phyloP scores from a whole-genome alignment of 495 filamentous ascomycete species.

The Xanthoparmelia taractica region DNA sequence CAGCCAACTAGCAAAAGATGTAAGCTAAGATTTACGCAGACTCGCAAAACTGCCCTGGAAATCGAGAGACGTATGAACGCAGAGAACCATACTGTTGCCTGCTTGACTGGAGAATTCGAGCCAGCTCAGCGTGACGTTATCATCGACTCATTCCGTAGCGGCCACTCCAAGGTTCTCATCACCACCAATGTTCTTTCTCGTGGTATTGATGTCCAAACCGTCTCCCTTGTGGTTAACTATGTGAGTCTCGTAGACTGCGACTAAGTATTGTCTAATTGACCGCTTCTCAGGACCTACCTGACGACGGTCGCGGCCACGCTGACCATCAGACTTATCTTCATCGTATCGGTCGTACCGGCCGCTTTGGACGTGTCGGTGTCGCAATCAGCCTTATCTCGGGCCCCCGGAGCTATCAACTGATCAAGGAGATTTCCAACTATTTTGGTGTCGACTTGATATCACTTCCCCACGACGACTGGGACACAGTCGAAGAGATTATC shows the following conservation, averaged over 20 bases:
- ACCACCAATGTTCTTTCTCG: constrained; percentile 95
- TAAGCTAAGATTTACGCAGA: constrained; percentile 40
- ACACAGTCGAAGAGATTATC: constrained; percentile 70
- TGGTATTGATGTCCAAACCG: constrained; percentile 93
- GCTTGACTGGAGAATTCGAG: constrained; percentile 77
- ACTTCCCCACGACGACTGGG: constrained; percentile 70
- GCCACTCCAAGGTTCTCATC: constrained; percentile 91
- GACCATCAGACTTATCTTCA: constrained; percentile 95
- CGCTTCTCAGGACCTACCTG: constrained; percentile 48
- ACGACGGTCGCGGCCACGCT: constrained; percentile 40
- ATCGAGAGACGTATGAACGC: constrained; percentile 78
- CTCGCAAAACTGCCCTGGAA: constrained; percentile 66
- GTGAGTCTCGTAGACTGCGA: constrained; percentile 28
- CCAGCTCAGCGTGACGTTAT: constrained; percentile 74
- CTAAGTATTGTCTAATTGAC: constrained; percentile 7
- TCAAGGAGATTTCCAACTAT: constrained; percentile 66
- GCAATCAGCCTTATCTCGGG: constrained; percentile 86
- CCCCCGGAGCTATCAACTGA: constrained; percentile 62
- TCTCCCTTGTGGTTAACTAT: constrained; percentile 98
- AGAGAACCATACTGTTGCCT: constrained; percentile 86
- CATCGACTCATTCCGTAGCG: constrained; percentile 79
- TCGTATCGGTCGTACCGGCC: constrained; percentile 93
- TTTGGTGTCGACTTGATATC: constrained; percentile 54
- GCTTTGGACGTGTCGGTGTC: constrained; percentile 95
- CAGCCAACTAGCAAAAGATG: background rate